Evolutionary conservation across 495 filamentous ascomycete species (phyloP).

Genomic region (Penicillium paxilli): DNA sequence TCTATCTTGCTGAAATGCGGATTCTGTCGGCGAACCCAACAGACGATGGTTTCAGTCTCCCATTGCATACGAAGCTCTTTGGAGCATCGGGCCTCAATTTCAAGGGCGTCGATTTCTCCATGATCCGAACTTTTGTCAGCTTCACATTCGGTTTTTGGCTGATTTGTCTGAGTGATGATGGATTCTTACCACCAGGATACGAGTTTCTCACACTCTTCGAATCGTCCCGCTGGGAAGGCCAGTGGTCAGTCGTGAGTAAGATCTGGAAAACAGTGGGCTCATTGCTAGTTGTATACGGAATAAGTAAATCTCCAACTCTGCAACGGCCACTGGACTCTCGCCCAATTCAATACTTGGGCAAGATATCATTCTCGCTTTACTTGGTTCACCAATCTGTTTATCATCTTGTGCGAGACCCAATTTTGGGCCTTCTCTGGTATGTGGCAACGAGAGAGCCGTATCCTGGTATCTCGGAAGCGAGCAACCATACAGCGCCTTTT

Average conservation of each 20-base stretch:
- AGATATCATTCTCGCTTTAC: constrained; percentile 33
- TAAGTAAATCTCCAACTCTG: constrained; percentile 18
- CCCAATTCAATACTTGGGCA: constrained; percentile 23
- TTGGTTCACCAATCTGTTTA: constrained; percentile 22
- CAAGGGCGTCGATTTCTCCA: neutral
- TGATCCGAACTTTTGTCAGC: constrained; percentile 1
- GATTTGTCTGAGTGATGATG: constrained; percentile 10
- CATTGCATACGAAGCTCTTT: neutral
- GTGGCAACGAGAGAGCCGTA: constrained; percentile 8
- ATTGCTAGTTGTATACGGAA: constrained; percentile 9
- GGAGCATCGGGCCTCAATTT: neutral
- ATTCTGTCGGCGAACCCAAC: neutral
- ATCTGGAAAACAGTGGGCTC: constrained; percentile 14
- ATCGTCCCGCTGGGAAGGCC: constrained; percentile 10
- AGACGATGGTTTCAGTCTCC: constrained; percentile 6
- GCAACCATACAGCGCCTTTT: constrained; percentile 6
- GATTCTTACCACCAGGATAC: constrained; percentile 7
- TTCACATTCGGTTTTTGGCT: constrained; percentile 11
- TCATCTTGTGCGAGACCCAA: constrained; percentile 17
- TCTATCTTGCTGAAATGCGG: constrained; percentile 41
- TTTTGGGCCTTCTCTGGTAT: constrained; percentile 15
- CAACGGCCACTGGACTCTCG: constrained; percentile 17
- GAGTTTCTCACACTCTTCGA: constrained; percentile 6
- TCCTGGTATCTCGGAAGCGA: constrained; percentile 1
- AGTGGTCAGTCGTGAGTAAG: constrained; percentile 9